Conservation (phyloP, 148 eudicot genomes). For the Chenopodium album region DNA sequence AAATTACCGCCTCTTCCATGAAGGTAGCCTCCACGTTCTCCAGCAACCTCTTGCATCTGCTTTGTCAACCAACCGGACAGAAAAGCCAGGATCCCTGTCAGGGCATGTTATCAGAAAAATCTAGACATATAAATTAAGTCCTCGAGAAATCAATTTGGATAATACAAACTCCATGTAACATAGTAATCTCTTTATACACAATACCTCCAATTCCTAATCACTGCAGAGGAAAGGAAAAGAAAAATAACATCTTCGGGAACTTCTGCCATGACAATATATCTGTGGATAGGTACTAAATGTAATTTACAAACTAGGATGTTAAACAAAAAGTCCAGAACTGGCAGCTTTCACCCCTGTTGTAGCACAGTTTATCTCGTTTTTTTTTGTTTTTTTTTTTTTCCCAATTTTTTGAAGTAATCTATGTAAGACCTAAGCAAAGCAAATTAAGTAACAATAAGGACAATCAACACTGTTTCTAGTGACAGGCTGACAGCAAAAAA, state of each 20-base stretch:
- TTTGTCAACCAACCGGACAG: slow-evolving; percentile 60
- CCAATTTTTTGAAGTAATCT: no score
- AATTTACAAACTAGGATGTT: neutral
- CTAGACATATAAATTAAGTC: slow-evolving; percentile 10
- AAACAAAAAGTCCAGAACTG: neutral
- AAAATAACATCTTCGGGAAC: neutral
- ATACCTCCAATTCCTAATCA: neutral
- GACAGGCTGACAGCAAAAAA: no score
- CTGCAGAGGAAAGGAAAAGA: neutral
- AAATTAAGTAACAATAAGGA: no score
- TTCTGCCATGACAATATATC: neutral
- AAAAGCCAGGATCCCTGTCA: slow-evolving; percentile 93
- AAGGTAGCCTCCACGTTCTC: slow-evolving; percentile 99
- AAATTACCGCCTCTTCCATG: slow-evolving; percentile 94
- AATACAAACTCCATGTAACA: neutral
- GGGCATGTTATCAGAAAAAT: slow-evolving; percentile 92
- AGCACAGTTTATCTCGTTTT: neutral
- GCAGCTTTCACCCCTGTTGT: neutral
- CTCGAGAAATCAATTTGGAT: neutral
- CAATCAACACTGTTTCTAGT: no score
- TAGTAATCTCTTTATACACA: neutral
- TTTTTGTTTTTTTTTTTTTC: no score
- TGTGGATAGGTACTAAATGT: neutral
- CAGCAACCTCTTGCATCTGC: slow-evolving; percentile 99
- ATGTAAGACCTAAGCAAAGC: no score